Percentiles rank a stretch among this genome's conserved stretches.
These are phyloP conservation scores for Cryphonectria parasitica DNA, from an alignment of 2,329 filamentous ascomycete species.

Conservation along the genomic window DNA sequence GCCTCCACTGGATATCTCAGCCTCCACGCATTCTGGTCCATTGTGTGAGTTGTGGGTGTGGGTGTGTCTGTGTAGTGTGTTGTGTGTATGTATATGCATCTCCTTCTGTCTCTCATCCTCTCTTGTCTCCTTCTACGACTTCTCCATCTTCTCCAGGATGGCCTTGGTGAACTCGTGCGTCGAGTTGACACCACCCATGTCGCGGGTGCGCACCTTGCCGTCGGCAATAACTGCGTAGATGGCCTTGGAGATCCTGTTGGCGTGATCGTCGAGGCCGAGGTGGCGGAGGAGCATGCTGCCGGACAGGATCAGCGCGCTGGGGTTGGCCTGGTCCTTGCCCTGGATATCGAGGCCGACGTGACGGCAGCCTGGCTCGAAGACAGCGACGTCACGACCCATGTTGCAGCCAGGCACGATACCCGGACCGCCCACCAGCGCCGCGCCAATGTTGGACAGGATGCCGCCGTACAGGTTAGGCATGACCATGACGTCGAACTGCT, in stretches of 20 bases:
- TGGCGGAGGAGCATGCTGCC: conserved; percentile 97
- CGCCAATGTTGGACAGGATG: conserved; percentile 98
- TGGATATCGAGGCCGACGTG: conserved; percentile 99
- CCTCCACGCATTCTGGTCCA: neutral
- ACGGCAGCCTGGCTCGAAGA: conserved; percentile 98
- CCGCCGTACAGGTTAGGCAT: conserved; percentile 99
- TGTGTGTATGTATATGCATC: neutral
- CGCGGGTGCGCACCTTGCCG: conserved; percentile 84
- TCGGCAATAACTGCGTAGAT: conserved; percentile 80
- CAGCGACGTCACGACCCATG: conserved; percentile 97
- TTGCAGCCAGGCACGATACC: conserved; percentile 98
- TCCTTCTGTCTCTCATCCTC: neutral
- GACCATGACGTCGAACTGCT: conserved; percentile 99
- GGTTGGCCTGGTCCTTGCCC: conserved; percentile 99
- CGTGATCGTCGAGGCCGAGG: conserved; percentile 95
- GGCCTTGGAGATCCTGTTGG: conserved; percentile 95
- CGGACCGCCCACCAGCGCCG: conserved; percentile 93
- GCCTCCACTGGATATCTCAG: neutral
- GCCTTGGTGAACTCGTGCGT: conserved; percentile 96
- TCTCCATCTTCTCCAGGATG: conserved; percentile 94
- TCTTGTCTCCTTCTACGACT: conserved; percentile 49
- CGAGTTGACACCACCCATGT: conserved; percentile 90
- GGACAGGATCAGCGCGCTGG: conserved; percentile 91
- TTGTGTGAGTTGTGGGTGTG: neutral
- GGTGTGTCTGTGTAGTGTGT: neutral